A percentile compares a stretch with the other conserved stretches of the same genome.
Conservation (phyloP, 805 yeast genomes). For the Nakazawaea ishiwadae region DNA sequence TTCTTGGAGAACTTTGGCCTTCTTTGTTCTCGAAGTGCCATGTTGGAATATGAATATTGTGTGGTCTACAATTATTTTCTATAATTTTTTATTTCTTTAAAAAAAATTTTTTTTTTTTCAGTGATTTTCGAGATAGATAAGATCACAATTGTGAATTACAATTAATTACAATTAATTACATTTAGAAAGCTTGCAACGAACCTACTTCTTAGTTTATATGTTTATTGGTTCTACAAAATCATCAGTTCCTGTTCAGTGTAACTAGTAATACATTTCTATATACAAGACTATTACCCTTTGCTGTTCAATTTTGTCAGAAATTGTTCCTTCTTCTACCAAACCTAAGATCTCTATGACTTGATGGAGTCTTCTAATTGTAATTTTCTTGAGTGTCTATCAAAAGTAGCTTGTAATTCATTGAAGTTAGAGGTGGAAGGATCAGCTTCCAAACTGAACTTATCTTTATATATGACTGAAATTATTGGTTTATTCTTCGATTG, state of each 20-base stretch:
- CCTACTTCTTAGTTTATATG: too few species aligned
- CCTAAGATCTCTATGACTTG: constrained; percentile 14
- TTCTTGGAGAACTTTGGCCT: constrained; percentile 19
- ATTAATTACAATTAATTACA: too few species aligned
- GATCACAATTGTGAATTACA: background rate
- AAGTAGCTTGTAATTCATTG: constrained; percentile 56
- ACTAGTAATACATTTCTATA: too few species aligned
- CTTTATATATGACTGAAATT: constrained; percentile 77
- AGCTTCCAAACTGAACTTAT: constrained; percentile 62
- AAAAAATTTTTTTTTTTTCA: background rate
- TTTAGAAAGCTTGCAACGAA: too few species aligned
- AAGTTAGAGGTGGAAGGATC: constrained; percentile 58
- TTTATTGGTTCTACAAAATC: too few species aligned
- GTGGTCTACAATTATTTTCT: background rate
- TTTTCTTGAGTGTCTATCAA: constrained; percentile 81
- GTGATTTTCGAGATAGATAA: background rate
- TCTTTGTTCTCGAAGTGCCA: constrained; percentile 8
- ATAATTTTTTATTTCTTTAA: background rate
- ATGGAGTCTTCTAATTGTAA: constrained; percentile 72
- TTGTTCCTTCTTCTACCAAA: too few species aligned
- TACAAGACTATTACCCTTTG: background rate
- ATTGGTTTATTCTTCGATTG: constrained; percentile 45
- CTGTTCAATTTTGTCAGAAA: too few species aligned
- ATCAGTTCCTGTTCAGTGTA: too few species aligned
- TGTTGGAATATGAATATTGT: background rate